A percentile compares a stretch with the other conserved stretches of the same genome.
Conservation (phyloP, 768 basidiomycete species). For the Candolleomyces efflorescens region DNA sequence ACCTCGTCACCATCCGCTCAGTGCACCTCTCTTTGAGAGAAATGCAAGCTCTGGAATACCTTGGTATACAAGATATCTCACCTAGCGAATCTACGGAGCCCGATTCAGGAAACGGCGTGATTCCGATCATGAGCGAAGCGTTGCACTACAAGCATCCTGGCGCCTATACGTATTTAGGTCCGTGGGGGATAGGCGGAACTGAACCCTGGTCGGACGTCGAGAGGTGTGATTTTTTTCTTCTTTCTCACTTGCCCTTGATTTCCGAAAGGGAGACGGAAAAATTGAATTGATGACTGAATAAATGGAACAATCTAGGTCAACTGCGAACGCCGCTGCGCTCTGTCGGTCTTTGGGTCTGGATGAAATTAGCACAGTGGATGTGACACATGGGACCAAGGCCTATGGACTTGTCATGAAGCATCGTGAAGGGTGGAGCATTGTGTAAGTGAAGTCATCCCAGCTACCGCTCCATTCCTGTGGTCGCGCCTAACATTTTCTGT, state of each 20-base stretch:
- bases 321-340: constrained; percentile 37
- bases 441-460: constrained; percentile 45
- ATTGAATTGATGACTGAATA: not conserved
- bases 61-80: constrained; percentile 48
- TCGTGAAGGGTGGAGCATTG: constrained; percentile 70
- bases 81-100: constrained; percentile 10
- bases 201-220: constrained; percentile 44
- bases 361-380: constrained; percentile 63
- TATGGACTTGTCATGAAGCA: constrained; percentile 71
- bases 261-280: not conserved
- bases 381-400: constrained; percentile 67
- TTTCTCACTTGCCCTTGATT: not conserved
- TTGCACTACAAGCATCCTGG: constrained; percentile 42
- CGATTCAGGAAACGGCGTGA: constrained; percentile 41
- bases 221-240: constrained; percentile 22
- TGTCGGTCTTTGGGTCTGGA: constrained; percentile 52
- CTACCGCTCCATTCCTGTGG: not conserved
- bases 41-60: constrained; percentile 62
- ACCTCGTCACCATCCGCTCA: constrained; percentile 56
- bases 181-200: constrained; percentile 39
- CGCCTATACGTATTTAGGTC: constrained; percentile 31
- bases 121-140: constrained; percentile 52
- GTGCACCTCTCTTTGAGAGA: constrained; percentile 71
- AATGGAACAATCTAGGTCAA: constrained; percentile 37
- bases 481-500: constrained; percentile 31